Conservation (phyloP, 2,329 filamentous ascomycete species). For the Elsinoe australis region DNA sequence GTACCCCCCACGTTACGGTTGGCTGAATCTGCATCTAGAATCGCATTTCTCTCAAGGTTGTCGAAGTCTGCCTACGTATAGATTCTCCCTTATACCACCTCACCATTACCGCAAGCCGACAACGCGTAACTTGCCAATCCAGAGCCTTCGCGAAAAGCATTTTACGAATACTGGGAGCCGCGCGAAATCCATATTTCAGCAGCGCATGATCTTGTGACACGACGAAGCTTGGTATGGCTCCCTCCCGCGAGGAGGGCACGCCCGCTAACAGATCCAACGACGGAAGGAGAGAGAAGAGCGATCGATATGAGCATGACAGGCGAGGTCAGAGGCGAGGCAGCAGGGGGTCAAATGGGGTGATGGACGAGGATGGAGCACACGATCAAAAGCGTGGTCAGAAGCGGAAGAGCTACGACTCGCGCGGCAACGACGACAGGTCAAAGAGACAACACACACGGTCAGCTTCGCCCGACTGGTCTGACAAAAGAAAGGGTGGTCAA, state of each 20-base stretch:
- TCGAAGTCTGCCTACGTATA: not conserved
- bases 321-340: not conserved
- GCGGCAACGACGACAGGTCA: constrained; percentile 5
- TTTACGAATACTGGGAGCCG: no score
- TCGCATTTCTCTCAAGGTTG: not conserved
- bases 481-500: not conserved
- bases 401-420: constrained; percentile 14
- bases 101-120: no score
- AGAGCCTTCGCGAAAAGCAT: not conserved
- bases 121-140: not conserved
- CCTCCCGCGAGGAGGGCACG: constrained; percentile 8
- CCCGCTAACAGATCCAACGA: constrained; percentile 2
- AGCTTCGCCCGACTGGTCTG: constrained; percentile 1
- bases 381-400: constrained; percentile 16
- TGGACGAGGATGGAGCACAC: not conserved
- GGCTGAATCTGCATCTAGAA: constrained; percentile 1
- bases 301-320: not conserved
- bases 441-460: constrained; percentile 8
- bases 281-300: not conserved
- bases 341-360: constrained; percentile 4
- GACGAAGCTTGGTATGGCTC: constrained; percentile 7
- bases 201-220: not conserved
- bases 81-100: no score
- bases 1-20: not conserved
- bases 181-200: no score